A percentile compares a stretch with the other conserved stretches of the same genome.
Conservation (phyloP, 2,329 filamentous ascomycete genomes). For the Bipolaris sorokiniana region DNA sequence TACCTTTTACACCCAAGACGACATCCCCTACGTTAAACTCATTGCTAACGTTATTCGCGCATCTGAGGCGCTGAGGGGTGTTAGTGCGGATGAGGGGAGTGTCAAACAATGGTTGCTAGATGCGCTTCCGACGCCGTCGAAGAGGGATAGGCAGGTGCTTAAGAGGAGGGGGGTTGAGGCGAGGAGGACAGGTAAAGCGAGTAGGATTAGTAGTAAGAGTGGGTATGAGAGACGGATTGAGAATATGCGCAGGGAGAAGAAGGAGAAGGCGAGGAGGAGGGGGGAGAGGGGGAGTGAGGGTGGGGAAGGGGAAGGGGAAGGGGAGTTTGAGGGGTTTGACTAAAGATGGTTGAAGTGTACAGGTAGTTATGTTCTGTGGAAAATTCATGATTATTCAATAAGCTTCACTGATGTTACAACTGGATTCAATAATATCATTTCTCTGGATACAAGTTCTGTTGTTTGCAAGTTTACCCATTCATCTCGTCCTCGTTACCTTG, state of each 20-base stretch:
- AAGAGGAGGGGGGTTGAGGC: slow-evolving; percentile 83
- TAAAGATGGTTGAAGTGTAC: background rate
- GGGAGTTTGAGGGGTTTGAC: slow-evolving; percentile 52
- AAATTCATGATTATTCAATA: too few species aligned
- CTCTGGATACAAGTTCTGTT: too few species aligned
- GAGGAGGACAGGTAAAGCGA: slow-evolving; percentile 55
- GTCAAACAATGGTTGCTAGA: slow-evolving; percentile 78
- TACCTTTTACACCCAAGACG: slow-evolving; percentile 94
- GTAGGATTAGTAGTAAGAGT: slow-evolving; percentile 82
- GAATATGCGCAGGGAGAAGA: slow-evolving; percentile 66
- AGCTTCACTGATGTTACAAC: too few species aligned
- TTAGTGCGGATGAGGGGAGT: slow-evolving; percentile 52
- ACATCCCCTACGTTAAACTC: slow-evolving; percentile 86
- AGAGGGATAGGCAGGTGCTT: slow-evolving; percentile 81
- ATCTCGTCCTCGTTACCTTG: too few species aligned
- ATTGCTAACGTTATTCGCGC: slow-evolving; percentile 91
- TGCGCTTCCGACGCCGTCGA: slow-evolving; percentile 80
- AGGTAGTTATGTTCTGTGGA: too few species aligned
- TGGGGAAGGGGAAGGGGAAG: slow-evolving; percentile 13
- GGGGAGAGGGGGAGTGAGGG: slow-evolving; percentile 23
- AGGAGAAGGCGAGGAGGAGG: slow-evolving; percentile 43
- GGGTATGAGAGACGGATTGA: slow-evolving; percentile 74
- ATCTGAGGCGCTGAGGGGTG: slow-evolving; percentile 72
- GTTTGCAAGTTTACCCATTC: too few species aligned
- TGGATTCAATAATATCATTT: too few species aligned